These are phyloP conservation scores for Talaromyces sp. DNA, from an alignment of 2,329 filamentous ascomycete species.

Conservation along the genomic window DNA sequence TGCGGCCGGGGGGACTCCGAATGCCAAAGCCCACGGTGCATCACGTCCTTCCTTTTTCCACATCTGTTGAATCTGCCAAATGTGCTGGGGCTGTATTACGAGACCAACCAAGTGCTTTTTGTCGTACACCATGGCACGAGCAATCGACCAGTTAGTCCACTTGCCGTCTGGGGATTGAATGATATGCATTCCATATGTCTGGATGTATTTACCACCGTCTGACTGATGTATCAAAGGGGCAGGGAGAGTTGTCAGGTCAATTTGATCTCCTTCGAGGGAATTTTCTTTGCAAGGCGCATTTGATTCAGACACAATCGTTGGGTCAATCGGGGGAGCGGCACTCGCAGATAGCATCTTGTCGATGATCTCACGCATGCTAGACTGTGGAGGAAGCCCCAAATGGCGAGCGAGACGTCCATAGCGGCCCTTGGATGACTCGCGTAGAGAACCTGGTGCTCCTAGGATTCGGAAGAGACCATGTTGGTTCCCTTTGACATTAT, in stretches of 20 bases:
- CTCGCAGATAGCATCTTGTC: slow-evolving; percentile 40
- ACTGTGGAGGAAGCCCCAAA: slow-evolving; percentile 36
- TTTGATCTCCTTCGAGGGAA: slow-evolving; percentile 30
- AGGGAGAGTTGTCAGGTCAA: slow-evolving; percentile 42
- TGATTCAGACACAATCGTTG: slow-evolving; percentile 19
- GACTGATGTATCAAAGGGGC: slow-evolving; percentile 39
- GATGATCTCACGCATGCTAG: slow-evolving; percentile 34
- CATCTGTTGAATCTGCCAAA: slow-evolving; percentile 42
- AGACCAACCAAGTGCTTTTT: slow-evolving; percentile 23
- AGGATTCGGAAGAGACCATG: slow-evolving; percentile 47
- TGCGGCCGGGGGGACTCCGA: slow-evolving; percentile 44
- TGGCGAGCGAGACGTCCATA: slow-evolving; percentile 42
- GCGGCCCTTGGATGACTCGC: slow-evolving; percentile 24
- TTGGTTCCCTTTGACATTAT: slow-evolving; percentile 45
- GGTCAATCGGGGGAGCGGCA: slow-evolving; percentile 25
- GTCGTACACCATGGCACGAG: slow-evolving; percentile 14
- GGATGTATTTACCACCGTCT: slow-evolving; percentile 49
- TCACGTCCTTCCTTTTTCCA: slow-evolving; percentile 45
- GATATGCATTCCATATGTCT: slow-evolving; percentile 48
- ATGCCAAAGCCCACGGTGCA: slow-evolving; percentile 38
- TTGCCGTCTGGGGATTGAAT: slow-evolving; percentile 40
- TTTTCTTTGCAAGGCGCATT: slow-evolving; percentile 42
- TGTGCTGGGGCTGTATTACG: slow-evolving; percentile 44
- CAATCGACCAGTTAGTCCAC: slow-evolving; percentile 42
- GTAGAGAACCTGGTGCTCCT: slow-evolving; percentile 39